phyloP scores from a whole-genome alignment of 495 filamentous ascomycete genomes.

The Chaetomium cochliodes region DNA sequence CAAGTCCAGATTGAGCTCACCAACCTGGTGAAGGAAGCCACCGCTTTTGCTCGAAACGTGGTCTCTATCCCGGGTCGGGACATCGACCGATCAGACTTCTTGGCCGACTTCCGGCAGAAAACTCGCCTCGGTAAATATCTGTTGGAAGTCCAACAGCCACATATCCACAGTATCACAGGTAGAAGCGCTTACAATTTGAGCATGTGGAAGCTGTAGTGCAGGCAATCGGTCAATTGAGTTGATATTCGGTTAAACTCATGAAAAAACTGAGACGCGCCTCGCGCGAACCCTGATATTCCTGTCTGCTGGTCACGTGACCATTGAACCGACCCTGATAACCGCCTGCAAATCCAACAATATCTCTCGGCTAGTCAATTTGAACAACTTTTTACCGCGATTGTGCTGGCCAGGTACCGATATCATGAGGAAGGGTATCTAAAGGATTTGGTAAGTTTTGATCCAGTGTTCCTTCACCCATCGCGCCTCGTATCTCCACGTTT shows the following conservation, averaged over 20 bases:
- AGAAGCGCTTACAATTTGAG: too few relatives aligned
- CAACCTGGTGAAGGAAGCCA: not conserved
- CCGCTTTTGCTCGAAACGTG: slow-evolving; percentile 1
- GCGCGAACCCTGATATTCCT: too few relatives aligned
- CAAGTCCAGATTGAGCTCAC: slow-evolving; percentile 4
- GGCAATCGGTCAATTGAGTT: too few relatives aligned
- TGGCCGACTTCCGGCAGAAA: not conserved
- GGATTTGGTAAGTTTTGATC: not conserved
- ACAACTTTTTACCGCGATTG: slow-evolving; percentile 4
- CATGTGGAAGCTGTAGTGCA: too few relatives aligned
- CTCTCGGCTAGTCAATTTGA: slow-evolving; percentile 2
- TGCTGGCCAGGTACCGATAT: slow-evolving; percentile 17
- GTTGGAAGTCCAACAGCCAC: too few relatives aligned
- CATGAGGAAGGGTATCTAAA: not conserved
- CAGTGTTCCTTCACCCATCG: not conserved
- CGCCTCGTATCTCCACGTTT: not conserved
- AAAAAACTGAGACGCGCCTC: too few relatives aligned
- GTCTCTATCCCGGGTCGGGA: not conserved
- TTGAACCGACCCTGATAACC: too few relatives aligned
- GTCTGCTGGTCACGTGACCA: too few relatives aligned
- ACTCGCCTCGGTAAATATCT: not conserved
- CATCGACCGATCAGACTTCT: slow-evolving; percentile 5
- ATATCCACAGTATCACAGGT: too few relatives aligned
- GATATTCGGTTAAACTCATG: too few relatives aligned
- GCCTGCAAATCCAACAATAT: too few relatives aligned